Evolutionary conservation across 345 rosid genomes (phyloP).

Genomic region (Eucalyptus viminalis): DNA sequence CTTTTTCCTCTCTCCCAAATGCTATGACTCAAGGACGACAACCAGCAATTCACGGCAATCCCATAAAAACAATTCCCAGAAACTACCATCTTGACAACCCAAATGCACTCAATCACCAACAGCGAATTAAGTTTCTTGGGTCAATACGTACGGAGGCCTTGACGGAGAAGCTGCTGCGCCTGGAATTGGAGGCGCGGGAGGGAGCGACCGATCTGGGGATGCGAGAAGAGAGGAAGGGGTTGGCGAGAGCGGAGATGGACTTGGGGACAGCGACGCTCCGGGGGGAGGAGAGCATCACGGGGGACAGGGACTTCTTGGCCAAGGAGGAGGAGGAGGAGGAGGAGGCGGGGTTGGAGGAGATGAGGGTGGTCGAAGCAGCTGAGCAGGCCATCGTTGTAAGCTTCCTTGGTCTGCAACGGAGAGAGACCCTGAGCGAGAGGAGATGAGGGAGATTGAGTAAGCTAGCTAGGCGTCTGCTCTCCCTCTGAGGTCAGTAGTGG

Average conservation of each 20-base stretch:
- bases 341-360: constrained; percentile 34
- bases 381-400: constrained; percentile 49
- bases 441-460: background rate
- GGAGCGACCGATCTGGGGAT: constrained; percentile 27
- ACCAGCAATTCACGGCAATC: background rate
- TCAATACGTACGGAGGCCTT: constrained; percentile 40
- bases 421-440: background rate
- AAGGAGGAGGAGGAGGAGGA: constrained; percentile 5
- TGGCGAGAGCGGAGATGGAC: constrained; percentile 26
- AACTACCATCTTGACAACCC: background rate
- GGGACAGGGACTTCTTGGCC: constrained; percentile 15
- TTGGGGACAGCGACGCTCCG: constrained; percentile 26
- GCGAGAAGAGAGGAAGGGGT: constrained; percentile 35
- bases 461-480: background rate
- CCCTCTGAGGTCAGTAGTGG: background rate
- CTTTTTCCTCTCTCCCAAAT: background rate
- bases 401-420: background rate
- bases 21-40: background rate
- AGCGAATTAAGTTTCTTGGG: background rate
- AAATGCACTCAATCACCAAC: background rate
- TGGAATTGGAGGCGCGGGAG: constrained; percentile 18
- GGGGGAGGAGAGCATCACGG: constrained; percentile 12
- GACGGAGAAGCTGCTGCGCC: constrained; percentile 43
- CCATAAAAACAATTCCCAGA: background rate
- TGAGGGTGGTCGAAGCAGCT: constrained; percentile 44